Evolutionary conservation across 2,329 filamentous ascomycete genomes (phyloP).

Genomic region (Sclerotinia sclerotiorum): DNA sequence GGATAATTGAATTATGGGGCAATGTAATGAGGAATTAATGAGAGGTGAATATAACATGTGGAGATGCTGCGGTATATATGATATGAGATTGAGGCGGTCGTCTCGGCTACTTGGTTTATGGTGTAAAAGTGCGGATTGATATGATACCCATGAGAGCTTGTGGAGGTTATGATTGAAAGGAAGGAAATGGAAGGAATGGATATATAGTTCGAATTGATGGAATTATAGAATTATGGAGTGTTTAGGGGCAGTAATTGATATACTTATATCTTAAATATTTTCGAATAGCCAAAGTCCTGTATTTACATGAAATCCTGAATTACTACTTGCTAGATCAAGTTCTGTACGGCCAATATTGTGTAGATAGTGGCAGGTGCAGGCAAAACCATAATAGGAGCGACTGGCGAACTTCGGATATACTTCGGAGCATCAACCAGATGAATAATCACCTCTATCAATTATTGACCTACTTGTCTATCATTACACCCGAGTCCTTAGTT

Average conservation of each 20-base stretch:
- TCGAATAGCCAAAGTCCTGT: neutral
- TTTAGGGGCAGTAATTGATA: neutral
- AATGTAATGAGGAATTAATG: neutral
- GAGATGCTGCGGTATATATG: neutral
- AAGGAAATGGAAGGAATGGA: neutral
- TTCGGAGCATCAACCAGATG: neutral
- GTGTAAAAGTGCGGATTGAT: neutral
- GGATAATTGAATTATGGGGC: neutral
- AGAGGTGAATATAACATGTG: neutral
- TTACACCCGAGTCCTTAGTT: neutral
- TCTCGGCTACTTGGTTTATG: neutral
- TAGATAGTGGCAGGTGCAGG: no score
- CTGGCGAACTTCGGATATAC: neutral
- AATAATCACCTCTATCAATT: neutral
- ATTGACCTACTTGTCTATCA: conserved; percentile 8
- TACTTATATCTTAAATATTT: neutral
- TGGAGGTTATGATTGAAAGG: neutral
- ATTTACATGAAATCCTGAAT: neutral
- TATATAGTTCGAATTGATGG: neutral
- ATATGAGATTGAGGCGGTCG: neutral
- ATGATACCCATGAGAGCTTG: conserved; percentile 15
- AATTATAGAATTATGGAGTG: neutral
- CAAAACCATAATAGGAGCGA: neutral
- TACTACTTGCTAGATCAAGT: neutral
- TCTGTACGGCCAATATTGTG: neutral